Evolutionary conservation across 768 basidiomycete species (phyloP), one percentile per base, ranked within the genome.

Genomic region (Mycena floridula): DNA sequence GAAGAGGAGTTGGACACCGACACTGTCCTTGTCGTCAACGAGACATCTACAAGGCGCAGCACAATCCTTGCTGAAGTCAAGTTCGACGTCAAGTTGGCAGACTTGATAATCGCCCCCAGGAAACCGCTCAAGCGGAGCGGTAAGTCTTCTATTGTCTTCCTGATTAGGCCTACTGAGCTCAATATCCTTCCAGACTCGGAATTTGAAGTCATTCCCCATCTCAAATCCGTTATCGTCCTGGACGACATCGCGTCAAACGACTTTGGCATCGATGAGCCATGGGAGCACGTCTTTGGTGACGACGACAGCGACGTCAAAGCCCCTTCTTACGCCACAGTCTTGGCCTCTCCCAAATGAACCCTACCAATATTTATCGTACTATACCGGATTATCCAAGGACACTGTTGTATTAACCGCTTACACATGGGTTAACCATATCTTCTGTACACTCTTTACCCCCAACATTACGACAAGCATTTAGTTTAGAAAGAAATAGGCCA

Each of bases 191-290:
- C 50, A 71, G 77, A 68, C 22, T 67, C 67, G 27, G 79, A 79
- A 44, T 82, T 79, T 50, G 79, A 81, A 61, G 55, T 81, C 21
- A 60, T 82, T 9, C 77, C 78, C 4, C 66, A 63, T 25, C 56
- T 76, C 35, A 75, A 69, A 24, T 67, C 73, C 25, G 79, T 82
- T 37, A 78, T 82, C 47, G 76, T 68, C 23, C 62, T 82, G 30
- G 79, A 81, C 51, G 81, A 82, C 49, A 48, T 57, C 15, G 48
- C 53, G 22, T 50, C 46, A 37, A 54, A 59, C 6, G 74, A 76
- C 46, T 57, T 70, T 44, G 59, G 63, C 16, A 44, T 67, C 16
- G 77, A 79, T 46, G 79, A 82, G 51, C 70, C 76, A 26, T 82
- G 80, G 80, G 79, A 81, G 53, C 72, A 76, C 54, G 58, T 81